Evolutionary conservation across 257 asterid species (phyloP).

Genomic region (Ballota nigra): DNA sequence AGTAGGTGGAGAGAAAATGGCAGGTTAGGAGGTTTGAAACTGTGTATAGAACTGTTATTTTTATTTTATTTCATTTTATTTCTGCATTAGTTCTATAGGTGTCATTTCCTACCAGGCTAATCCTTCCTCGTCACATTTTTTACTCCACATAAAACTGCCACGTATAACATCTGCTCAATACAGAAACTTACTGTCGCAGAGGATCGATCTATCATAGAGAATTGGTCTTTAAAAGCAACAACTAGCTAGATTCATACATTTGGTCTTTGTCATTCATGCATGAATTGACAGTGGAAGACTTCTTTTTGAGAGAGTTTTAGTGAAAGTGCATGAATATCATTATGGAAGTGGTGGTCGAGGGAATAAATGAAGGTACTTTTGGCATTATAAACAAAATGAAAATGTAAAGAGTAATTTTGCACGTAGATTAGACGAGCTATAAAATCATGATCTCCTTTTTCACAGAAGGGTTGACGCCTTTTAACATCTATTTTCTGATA

Average conservation of each 20-base stretch:
- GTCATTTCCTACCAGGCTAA: not conserved
- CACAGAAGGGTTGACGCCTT: not conserved
- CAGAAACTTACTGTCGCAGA: not conserved
- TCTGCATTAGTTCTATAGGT: not conserved
- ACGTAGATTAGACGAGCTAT: not conserved
- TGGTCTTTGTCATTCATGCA: constrained; percentile 3
- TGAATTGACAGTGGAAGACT: not conserved
- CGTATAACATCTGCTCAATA: not conserved
- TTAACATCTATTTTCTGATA: not conserved
- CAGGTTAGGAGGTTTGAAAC: not conserved
- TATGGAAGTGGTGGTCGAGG: not conserved
- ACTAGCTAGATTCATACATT: not conserved
- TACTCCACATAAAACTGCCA: not conserved
- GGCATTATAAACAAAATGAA: not conserved
- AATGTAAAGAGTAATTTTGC: not conserved
- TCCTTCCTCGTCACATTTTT: not conserved
- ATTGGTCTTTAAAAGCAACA: not conserved
- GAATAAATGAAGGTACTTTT: not conserved
- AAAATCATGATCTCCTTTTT: not conserved
- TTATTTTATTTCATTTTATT: not conserved
- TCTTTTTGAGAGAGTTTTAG: not conserved
- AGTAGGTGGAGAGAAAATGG: not conserved
- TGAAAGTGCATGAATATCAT: not conserved
- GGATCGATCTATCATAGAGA: not conserved
- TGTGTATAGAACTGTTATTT: not conserved